A percentile compares a stretch with the other conserved stretches of the same genome.
These are phyloP conservation scores for Sisymbrium altissimum DNA, from an alignment of 345 rosid species.

Conservation along the genomic window DNA sequence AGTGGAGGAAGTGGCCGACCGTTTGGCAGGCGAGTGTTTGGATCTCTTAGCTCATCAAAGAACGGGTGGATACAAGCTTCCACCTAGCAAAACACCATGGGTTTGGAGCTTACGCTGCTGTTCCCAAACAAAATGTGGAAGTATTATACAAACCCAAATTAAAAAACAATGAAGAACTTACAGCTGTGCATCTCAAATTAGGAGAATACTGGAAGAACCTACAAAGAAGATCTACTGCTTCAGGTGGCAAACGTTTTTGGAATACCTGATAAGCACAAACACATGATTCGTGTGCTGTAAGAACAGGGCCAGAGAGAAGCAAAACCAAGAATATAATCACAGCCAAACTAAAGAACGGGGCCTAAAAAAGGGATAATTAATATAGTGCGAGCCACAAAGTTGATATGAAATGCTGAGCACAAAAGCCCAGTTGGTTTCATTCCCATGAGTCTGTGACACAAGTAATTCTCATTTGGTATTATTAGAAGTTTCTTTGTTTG, in stretches of 20 bases:
- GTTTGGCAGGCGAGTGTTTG: slow-evolving; percentile 58
- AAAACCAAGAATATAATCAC: too few species aligned
- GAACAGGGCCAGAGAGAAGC: background rate
- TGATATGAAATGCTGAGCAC: too few species aligned
- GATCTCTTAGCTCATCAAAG: slow-evolving; percentile 71
- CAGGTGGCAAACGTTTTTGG: slow-evolving; percentile 82
- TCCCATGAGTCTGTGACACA: too few species aligned
- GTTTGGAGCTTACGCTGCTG: background rate
- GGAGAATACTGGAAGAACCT: slow-evolving; percentile 92
- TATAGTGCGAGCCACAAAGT: too few species aligned
- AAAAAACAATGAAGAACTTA: slow-evolving; percentile 35
- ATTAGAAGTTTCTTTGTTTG: background rate
- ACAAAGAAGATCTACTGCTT: slow-evolving; percentile 90
- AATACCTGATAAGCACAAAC: slow-evolving; percentile 14
- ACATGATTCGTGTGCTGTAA: background rate
- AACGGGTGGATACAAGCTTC: slow-evolving; percentile 72
- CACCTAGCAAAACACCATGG: slow-evolving; percentile 36
- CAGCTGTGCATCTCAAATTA: slow-evolving; percentile 87
- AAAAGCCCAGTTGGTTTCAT: too few species aligned
- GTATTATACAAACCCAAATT: background rate
- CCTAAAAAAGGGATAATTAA: too few species aligned
- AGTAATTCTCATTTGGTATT: too few species aligned
- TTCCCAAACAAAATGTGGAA: background rate
- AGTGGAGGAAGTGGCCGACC: slow-evolving; percentile 74
- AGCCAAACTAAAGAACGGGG: too few species aligned